Evolutionary conservation across 164 flowering plant genomes (phyloP).

Genomic region (Vitis rotundifolia): DNA sequence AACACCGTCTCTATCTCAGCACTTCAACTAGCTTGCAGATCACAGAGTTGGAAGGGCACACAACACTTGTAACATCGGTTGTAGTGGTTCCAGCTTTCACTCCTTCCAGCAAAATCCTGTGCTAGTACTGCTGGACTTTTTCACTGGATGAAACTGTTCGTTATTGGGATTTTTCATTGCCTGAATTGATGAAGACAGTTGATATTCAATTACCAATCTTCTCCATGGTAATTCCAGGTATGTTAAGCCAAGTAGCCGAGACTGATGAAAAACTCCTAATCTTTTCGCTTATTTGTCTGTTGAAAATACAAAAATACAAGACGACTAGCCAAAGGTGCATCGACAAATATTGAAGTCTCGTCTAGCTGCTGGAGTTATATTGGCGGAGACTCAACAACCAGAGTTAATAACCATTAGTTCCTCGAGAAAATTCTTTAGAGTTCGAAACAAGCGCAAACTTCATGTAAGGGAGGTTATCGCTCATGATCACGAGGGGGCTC

Average conservation of each 20-base stretch:
- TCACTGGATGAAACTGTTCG: slow-evolving; percentile 89
- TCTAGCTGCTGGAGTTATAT: slow-evolving; percentile 41
- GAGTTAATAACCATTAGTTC: no score
- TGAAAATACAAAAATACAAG: slow-evolving; percentile 28
- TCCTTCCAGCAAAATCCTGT: slow-evolving; percentile 46
- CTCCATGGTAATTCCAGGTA: slow-evolving; percentile 77
- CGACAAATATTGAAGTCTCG: slow-evolving; percentile 61
- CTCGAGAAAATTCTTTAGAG: no score
- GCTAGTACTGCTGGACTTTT: slow-evolving; percentile 90
- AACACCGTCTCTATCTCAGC: slow-evolving; percentile 78
- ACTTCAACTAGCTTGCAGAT: slow-evolving; percentile 71
- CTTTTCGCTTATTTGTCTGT: slow-evolving; percentile 72
- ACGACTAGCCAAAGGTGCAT: slow-evolving; percentile 19
- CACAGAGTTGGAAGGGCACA: slow-evolving; percentile 79
- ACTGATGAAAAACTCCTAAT: slow-evolving; percentile 29
- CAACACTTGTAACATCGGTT: slow-evolving; percentile 69
- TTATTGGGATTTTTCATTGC: slow-evolving; percentile 86
- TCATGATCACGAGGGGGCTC: slow-evolving; percentile 35
- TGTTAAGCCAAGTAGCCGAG: slow-evolving; percentile 27
- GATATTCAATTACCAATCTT: slow-evolving; percentile 53
- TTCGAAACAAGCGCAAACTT: no score
- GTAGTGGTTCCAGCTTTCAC: slow-evolving; percentile 60
- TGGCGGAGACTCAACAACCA: no score
- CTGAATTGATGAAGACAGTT: slow-evolving; percentile 70
- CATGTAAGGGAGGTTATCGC: slow-evolving; percentile 68